Conservation (phyloP, 1,284 basidiomycete species). For the Trametes sp. region DNA sequence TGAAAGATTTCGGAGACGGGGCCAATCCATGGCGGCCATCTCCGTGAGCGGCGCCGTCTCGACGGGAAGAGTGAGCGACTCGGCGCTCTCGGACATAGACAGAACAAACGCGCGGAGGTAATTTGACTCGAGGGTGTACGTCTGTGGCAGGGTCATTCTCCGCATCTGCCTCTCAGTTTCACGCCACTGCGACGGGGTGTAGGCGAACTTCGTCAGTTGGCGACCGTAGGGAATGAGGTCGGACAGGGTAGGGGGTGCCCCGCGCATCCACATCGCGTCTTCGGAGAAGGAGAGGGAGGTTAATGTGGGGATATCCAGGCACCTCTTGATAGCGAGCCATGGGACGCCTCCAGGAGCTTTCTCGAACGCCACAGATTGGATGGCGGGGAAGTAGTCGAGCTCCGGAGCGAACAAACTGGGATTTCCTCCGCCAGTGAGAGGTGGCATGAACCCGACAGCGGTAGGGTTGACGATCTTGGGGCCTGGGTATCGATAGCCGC, state of each 20-base stretch:
- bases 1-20: not conserved
- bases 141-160: not conserved
- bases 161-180: not conserved
- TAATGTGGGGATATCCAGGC: not conserved
- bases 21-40: constrained; percentile 9
- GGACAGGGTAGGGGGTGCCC: not conserved
- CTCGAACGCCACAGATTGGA: not conserved
- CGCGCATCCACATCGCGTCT: not conserved
- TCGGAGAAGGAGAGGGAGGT: not conserved
- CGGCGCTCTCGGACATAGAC: not conserved
- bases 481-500: not conserved
- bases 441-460: not conserved
- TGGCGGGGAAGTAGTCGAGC: not conserved
- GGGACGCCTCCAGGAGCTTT: not conserved
- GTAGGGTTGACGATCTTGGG: not conserved
- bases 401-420: not conserved
- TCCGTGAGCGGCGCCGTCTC: constrained; percentile 5
- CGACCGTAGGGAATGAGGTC: not conserved
- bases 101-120: constrained; percentile 2
- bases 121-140: not conserved
- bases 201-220: not conserved
- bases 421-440: not conserved
- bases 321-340: not conserved
- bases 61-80: constrained; percentile 6
- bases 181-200: not conserved